Conservation (phyloP, 2,329 filamentous ascomycete species). For the Neonectria punicea region DNA sequence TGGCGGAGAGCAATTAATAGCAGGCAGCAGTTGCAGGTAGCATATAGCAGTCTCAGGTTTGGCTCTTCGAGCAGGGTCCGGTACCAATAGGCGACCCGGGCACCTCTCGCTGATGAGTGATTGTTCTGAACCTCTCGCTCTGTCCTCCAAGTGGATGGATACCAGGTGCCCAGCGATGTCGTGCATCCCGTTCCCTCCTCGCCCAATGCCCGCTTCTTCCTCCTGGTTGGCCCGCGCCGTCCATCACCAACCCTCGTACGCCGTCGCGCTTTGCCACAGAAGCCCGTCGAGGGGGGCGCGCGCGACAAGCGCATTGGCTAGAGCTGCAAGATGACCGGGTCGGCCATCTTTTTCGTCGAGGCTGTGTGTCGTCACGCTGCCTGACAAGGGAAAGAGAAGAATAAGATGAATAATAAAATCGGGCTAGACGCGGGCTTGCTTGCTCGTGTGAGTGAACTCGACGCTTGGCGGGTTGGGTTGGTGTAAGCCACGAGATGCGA, state of each 20-base stretch:
- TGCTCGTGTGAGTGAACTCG: constrained; percentile 34
- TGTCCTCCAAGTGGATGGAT: neutral
- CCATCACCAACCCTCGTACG: constrained; percentile 13
- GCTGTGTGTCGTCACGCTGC: constrained; percentile 44
- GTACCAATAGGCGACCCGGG: neutral
- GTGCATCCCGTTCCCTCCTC: constrained; percentile 41
- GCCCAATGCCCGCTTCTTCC: constrained; percentile 1
- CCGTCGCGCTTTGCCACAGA: constrained; percentile 43
- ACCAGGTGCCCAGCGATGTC: constrained; percentile 50
- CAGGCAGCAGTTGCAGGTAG: constrained; percentile 15
- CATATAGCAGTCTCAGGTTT: constrained; percentile 17
- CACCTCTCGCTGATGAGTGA: neutral
- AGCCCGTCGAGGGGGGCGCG: constrained; percentile 40
- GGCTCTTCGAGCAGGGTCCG: neutral
- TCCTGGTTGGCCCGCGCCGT: constrained; percentile 17
- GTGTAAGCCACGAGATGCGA: neutral
- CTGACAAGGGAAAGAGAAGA: neutral
- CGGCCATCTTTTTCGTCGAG: constrained; percentile 29
- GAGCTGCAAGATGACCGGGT: constrained; percentile 31
- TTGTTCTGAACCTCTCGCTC: neutral
- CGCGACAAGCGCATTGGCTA: constrained; percentile 49
- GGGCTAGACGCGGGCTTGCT: neutral
- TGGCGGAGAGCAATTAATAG: constrained; percentile 1
- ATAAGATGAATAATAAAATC: neutral
- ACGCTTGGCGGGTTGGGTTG: constrained; percentile 31